Evolutionary conservation across 2,329 filamentous ascomycete species (phyloP), one percentile per base, ranked within the genome.

Genomic region (Sporothrix mexicana): DNA sequence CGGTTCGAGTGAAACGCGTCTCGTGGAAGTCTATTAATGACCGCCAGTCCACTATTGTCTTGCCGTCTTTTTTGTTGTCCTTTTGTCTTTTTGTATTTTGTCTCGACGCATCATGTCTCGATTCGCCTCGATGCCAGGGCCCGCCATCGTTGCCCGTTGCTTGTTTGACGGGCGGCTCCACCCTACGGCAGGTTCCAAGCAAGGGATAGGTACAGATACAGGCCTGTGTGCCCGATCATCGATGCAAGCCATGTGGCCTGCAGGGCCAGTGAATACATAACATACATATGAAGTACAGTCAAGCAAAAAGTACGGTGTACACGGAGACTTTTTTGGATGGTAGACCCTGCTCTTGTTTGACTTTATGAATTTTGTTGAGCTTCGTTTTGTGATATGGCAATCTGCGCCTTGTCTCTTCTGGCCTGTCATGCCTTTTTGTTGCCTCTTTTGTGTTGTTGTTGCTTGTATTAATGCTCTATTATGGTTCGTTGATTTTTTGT

Each of bases 1-100:
- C 66, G 66, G 66, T 30, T 53, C 17, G 66, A 20, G 25, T 68
- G 66, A 53, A 47, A 68, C 66, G 30, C 30, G 30, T 36, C 30
- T 36, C 30, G 30, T 36, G 0, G 30, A 1, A 1, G 47, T 55
- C 17, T 53, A 17, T 51, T 17, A 41, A 23, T 20, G 20, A 23
- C 20, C 20, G 13, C 7, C 10, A 20, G 13, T 55, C 3, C 5
- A 1, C 0, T 12, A 5, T 30, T 57, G 53, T 57, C 53, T 57
- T 25, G 53, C 25, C 10, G 30, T 36, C 30, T 36, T 36, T 36
- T 36, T 36, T 5, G 30, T 15, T 23, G 53, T 23, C 53, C 25
- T 12, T 8, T 13, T 57, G 53, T 15, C 53, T 36, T 36, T 30
- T 5, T 36, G 3, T 36, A 6, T 36, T 30, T 5, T 36, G 3